Evolutionary conservation across 176 grass and related monocot genomes (phyloP).

Genomic region (Stipa capillata): DNA sequence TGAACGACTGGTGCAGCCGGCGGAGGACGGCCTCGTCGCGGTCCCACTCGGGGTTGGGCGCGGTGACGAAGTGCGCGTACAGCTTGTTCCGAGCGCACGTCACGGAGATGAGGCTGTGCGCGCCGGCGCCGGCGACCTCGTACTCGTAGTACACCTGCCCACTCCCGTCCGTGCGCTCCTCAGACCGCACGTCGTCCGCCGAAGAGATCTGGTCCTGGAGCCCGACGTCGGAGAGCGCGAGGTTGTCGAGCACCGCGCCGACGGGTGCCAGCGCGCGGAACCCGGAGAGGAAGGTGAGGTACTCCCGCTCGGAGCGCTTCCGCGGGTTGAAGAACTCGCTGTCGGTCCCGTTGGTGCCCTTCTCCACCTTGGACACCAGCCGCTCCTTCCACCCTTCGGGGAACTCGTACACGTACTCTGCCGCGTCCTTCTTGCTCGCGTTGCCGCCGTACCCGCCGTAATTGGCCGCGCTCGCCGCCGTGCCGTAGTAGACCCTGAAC

Average conservation of each 20-base stretch:
- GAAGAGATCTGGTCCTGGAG: conserved; percentile 73
- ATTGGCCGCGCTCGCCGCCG: conserved; percentile 67
- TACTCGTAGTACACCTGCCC: conserved; percentile 80
- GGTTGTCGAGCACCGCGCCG: conserved; percentile 60
- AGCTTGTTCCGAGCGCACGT: conserved; percentile 78
- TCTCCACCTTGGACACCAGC: conserved; percentile 83
- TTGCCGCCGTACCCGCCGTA: conserved; percentile 86
- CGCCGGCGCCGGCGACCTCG: conserved; percentile 55
- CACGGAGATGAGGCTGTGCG: conserved; percentile 72
- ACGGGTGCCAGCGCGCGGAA: conserved; percentile 67
- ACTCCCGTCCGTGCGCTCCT: conserved; percentile 22
- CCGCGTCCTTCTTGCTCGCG: conserved; percentile 68
- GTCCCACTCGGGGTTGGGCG: conserved; percentile 61
- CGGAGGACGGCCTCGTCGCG: conserved; percentile 60
- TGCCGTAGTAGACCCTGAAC: conserved; percentile 56
- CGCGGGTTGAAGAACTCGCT: conserved; percentile 86
- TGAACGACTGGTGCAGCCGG: conserved; percentile 67
- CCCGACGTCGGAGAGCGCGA: conserved; percentile 68
- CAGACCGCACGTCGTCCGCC: conserved; percentile 43
- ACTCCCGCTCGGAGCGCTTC: conserved; percentile 69
- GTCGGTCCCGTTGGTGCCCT: conserved; percentile 90
- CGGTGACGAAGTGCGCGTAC: conserved; percentile 68
- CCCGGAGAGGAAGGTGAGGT: conserved; percentile 64
- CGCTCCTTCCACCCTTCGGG: conserved; percentile 77
- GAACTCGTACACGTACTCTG: conserved; percentile 84